Base-by-base conservation (phyloP, 306 rosid genomes). In the Ziziphus jujuba region DNA sequence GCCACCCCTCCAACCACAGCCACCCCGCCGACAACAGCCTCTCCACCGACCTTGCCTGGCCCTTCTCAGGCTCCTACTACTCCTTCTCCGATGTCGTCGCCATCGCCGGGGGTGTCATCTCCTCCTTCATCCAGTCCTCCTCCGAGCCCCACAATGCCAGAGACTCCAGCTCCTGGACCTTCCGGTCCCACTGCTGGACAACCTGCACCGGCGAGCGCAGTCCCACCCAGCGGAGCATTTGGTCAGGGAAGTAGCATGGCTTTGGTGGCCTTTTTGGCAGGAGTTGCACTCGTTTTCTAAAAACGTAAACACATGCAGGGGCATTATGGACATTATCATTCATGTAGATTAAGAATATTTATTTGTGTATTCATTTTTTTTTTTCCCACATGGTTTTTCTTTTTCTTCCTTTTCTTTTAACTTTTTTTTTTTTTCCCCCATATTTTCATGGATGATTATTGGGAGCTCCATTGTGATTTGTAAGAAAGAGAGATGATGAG, bases 201-300 rank as follows among this genome's bases (percentile, higher is more conserved):
- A 71, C 5, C 59, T 2, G 3, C 8, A 7, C 20, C 75, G 0
- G 23, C 13, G 9, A 0, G 14, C 5, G 24, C 73, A 2, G 67
- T 1, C 44, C n/a, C n/a, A n/a, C 56, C 14, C n/a, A 60, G 16
- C 22, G 54, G 14, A 31, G 77, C 78, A 2, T 66, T 59, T 71
- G 65, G 66, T 50, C 78, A 69, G 43, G 83, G 79, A 66, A 77
- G 72, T 65, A 75, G 56, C 75, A 44, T 69, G 58, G 56, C 40
- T 52, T 17, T 81, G 81, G 38, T 65, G 16, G 77, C 80, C 40
- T 55, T 83, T 19, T 69, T 78, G 23, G 80, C 69, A 13, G 87
- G 71, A 73, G 70, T 65, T 65, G 84, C 79, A 5, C 40, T 75
- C 52, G 62, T 83, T 40, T 59, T 17, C 59, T 78, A n/a, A n/a